phyloP scores from a whole-genome alignment of 768 basidiomycete species.

The Tylopilus plumbeoviolaceoides region DNA sequence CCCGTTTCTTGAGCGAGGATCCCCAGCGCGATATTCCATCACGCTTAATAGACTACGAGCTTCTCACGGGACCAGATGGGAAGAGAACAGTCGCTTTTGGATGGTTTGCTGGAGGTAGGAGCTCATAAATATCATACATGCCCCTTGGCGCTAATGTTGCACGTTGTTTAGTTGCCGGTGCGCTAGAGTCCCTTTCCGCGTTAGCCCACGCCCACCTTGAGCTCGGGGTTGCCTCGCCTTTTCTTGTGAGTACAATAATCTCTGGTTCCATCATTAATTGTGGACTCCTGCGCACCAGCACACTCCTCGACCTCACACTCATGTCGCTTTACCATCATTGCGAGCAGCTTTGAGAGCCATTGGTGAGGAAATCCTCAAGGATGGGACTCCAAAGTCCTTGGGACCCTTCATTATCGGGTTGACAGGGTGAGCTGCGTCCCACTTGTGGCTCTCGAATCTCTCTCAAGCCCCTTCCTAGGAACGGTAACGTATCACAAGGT shows the following conservation, averaged over 20 bases:
- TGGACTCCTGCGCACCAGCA: slow-evolving; percentile 33
- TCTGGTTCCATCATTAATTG: not conserved
- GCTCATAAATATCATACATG: not conserved
- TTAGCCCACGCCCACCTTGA: slow-evolving; percentile 78
- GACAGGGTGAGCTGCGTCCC: slow-evolving; percentile 59
- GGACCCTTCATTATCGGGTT: slow-evolving; percentile 81
- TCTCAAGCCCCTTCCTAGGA: slow-evolving; percentile 36
- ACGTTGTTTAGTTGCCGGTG: slow-evolving; percentile 63
- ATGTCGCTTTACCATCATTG: slow-evolving; percentile 51
- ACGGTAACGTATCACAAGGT: slow-evolving; percentile 80
- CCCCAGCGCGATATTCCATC: slow-evolving; percentile 30
- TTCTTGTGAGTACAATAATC: slow-evolving; percentile 52
- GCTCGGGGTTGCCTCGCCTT: slow-evolving; percentile 75
- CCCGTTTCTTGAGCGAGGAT: slow-evolving; percentile 49
- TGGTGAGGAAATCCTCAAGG: slow-evolving; percentile 48
- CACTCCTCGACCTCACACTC: slow-evolving; percentile 77
- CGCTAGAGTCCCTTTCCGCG: slow-evolving; percentile 73
- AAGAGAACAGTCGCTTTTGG: slow-evolving; percentile 88
- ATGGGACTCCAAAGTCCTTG: slow-evolving; percentile 57
- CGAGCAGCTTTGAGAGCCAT: slow-evolving; percentile 52
- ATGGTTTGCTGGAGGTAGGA: slow-evolving; percentile 84
- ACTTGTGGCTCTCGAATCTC: not conserved
- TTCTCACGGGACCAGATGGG: slow-evolving; percentile 57
- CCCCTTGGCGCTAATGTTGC: not conserved
- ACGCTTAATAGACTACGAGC: slow-evolving; percentile 80